phyloP scores from a whole-genome alignment of 2,329 filamentous ascomycete genomes.

The Cytospora mali region DNA sequence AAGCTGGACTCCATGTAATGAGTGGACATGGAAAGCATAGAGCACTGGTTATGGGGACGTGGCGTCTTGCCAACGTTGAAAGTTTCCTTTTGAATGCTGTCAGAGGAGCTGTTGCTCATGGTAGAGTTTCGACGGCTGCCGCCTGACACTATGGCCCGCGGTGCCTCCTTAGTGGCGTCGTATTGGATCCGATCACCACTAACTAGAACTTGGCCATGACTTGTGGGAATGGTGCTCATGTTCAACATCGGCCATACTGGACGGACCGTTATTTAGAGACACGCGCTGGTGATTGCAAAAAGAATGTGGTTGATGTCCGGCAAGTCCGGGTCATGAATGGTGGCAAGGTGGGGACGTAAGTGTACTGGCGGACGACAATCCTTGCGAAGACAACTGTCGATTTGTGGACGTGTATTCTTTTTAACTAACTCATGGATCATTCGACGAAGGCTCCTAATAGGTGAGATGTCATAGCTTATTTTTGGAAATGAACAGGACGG shows the following conservation, averaged over 20 bases:
- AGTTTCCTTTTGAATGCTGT: not conserved
- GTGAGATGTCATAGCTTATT: too few species aligned
- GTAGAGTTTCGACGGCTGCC: not conserved
- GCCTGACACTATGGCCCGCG: not conserved
- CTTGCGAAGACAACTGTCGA: too few species aligned
- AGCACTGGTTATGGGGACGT: not conserved
- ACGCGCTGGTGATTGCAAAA: not conserved
- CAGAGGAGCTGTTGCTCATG: not conserved
- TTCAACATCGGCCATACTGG: not conserved
- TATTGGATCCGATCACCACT: not conserved
- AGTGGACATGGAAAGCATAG: not conserved
- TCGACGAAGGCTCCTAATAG: too few species aligned
- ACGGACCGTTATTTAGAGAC: not conserved
- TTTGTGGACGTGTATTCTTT: too few species aligned
- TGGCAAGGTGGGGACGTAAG: conserved; percentile 3
- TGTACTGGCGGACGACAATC: not conserved
- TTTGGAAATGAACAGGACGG: too few species aligned
- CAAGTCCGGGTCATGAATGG: conserved; percentile 32
- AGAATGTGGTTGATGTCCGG: not conserved
- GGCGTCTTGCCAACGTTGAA: not conserved
- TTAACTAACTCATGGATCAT: too few species aligned
- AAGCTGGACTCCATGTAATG: not conserved
- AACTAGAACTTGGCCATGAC: not conserved
- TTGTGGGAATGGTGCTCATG: not conserved
- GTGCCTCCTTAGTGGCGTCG: not conserved